phyloP scores from a whole-genome alignment of 257 asterid genomes.

The Verbascum thapsus region DNA sequence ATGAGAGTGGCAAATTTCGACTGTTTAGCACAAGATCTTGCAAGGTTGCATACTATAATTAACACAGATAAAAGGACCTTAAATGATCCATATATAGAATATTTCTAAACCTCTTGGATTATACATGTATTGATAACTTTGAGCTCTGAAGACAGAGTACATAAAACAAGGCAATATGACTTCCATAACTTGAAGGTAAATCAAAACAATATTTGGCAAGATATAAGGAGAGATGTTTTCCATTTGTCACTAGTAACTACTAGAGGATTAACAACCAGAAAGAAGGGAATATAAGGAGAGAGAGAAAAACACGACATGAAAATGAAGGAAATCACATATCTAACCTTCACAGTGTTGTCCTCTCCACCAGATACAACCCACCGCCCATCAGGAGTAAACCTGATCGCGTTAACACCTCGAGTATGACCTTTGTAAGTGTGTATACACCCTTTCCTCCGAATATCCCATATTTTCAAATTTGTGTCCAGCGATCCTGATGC shows the following conservation, averaged over 20 bases:
- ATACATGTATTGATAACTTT: conserved; percentile 6
- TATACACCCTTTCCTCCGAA: conserved; percentile 91
- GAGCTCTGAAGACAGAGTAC: conserved; percentile 6
- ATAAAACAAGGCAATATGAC: conserved; percentile 19
- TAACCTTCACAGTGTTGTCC: conserved; percentile 95
- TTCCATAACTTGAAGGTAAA: conserved; percentile 1
- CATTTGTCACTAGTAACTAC: conserved; percentile 22
- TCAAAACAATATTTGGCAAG: neutral
- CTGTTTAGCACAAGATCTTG: conserved; percentile 20
- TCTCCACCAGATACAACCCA: conserved; percentile 99
- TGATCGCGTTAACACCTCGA: conserved; percentile 86
- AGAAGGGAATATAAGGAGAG: conserved; percentile 1
- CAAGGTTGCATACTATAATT: conserved; percentile 11
- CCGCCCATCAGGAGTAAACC: conserved; percentile 98
- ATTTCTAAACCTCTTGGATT: neutral
- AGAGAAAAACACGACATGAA: conserved; percentile 6
- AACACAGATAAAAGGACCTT: neutral
- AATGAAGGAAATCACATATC: conserved; percentile 26
- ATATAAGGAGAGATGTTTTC: conserved; percentile 23
- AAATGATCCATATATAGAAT: neutral
- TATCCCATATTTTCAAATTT: conserved; percentile 97
- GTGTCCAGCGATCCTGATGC: conserved; percentile 99
- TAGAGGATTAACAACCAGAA: conserved; percentile 27
- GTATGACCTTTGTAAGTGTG: conserved; percentile 99
- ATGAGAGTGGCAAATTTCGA: conserved; percentile 23